Conservation (phyloP, 768 basidiomycete genomes). For the Leucosporidium creatinivorum region DNA sequence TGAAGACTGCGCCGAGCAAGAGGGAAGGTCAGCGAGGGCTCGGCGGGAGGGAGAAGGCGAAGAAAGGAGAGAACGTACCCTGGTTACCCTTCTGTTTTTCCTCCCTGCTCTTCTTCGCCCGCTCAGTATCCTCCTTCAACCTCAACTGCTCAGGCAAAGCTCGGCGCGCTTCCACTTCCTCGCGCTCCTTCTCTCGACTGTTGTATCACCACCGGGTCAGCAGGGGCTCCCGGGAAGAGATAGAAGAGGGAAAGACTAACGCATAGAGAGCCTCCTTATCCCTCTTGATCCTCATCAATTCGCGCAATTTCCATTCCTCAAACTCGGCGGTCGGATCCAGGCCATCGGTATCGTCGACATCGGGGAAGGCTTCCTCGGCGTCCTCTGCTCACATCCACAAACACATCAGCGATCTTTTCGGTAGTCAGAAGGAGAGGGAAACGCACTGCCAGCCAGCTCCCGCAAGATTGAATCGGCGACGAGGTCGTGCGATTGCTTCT, state of each 20-base stretch:
- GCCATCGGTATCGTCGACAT: conserved; percentile 92
- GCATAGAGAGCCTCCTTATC: conserved; percentile 62
- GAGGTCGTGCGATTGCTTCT: conserved; percentile 79
- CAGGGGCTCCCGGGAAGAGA: not conserved
- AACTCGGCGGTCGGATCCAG: conserved; percentile 83
- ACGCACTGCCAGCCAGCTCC: conserved; percentile 83
- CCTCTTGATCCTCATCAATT: not conserved
- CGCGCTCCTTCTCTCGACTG: conserved; percentile 68
- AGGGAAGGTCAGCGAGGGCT: not conserved
- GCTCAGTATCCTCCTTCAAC: conserved; percentile 82
- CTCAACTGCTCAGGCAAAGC: conserved; percentile 90
- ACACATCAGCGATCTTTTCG: not conserved
- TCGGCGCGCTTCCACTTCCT: conserved; percentile 82
- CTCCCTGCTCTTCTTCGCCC: conserved; percentile 68
- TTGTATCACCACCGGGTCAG: not conserved
- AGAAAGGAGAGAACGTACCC: conserved; percentile 13
- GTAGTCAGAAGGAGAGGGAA: not conserved
- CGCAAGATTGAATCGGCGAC: conserved; percentile 90
- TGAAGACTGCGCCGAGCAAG: conserved; percentile 58
- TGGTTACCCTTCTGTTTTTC: conserved; percentile 52
- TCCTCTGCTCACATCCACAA: conserved; percentile 57
- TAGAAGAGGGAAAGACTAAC: conserved; percentile 12
- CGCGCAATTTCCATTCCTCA: conserved; percentile 76
- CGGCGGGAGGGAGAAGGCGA: conserved; percentile 45
- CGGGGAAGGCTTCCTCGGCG: conserved; percentile 70